Conservation (phyloP, 768 basidiomycete species). For the Favolaschia claudopus region DNA sequence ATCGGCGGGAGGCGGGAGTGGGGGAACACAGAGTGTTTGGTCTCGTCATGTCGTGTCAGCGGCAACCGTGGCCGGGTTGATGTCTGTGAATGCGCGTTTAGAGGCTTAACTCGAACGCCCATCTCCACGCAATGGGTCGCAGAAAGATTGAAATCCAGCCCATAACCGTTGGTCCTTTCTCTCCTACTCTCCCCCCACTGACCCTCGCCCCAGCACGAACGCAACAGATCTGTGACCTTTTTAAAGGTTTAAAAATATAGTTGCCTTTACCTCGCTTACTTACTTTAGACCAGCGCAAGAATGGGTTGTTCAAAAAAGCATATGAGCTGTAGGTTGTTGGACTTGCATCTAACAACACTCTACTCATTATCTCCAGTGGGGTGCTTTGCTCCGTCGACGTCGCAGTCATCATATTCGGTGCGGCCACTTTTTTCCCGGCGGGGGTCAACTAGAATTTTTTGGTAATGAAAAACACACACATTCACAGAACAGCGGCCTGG, state of each 20-base stretch:
- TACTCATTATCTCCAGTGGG: constrained; percentile 37
- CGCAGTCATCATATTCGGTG: constrained; percentile 78
- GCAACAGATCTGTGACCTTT: constrained; percentile 79
- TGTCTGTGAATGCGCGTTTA: constrained; percentile 29
- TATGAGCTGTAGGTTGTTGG: constrained; percentile 58
- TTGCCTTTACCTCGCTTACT: constrained; percentile 18
- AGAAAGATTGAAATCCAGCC: constrained; percentile 82
- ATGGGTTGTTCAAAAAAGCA: constrained; percentile 81
- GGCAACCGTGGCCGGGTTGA: constrained; percentile 20
- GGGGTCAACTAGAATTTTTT: constrained; percentile 7
- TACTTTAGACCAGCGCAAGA: constrained; percentile 61
- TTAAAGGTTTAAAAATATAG: constrained; percentile 59
- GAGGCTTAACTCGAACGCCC: constrained; percentile 18
- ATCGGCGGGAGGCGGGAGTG: constrained; percentile 8
- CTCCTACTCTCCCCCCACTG: not conserved
- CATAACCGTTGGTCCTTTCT: constrained; percentile 61
- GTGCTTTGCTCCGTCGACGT: constrained; percentile 80
- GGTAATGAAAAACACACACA: constrained; percentile 31
- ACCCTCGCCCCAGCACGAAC: constrained; percentile 59
- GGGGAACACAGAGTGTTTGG: constrained; percentile 8
- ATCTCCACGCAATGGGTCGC: constrained; percentile 58
- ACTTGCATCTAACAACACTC: not conserved
- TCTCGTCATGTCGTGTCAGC: constrained; percentile 20
- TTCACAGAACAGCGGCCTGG: constrained; percentile 65
- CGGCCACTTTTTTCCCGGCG: constrained; percentile 31